These are phyloP conservation scores for Pichia paraexigua DNA, from an alignment of 805 yeast species.

Conservation along the genomic window DNA sequence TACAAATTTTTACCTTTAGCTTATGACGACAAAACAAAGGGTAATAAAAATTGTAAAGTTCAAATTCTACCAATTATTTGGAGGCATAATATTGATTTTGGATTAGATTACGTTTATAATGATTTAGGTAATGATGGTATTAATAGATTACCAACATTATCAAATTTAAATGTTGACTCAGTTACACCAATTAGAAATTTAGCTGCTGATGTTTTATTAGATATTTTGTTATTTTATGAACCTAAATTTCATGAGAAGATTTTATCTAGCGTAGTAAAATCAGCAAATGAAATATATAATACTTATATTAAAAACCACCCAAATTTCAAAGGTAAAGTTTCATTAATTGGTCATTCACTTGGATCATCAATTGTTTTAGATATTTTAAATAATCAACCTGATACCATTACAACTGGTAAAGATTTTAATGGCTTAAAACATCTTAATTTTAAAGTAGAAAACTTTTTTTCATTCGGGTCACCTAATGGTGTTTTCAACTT, in stretches of 20 bases:
- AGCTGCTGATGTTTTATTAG: slow-evolving; percentile 81
- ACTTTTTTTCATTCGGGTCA: slow-evolving; percentile 77
- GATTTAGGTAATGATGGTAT: slow-evolving; percentile 32
- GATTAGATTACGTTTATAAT: slow-evolving; percentile 35
- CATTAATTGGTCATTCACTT: slow-evolving; percentile 82
- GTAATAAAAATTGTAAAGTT: slow-evolving; percentile 43
- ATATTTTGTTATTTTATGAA: slow-evolving; percentile 73
- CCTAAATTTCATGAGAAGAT: slow-evolving; percentile 58
- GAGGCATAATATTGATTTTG: slow-evolving; percentile 71
- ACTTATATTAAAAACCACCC: slow-evolving; percentile 60
- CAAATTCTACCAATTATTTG: slow-evolving; percentile 90
- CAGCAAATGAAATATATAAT: slow-evolving; percentile 55
- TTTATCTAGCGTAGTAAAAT: slow-evolving; percentile 48
- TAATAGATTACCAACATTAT: slow-evolving; percentile 48
- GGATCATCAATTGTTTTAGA: slow-evolving; percentile 86
- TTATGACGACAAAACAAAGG: slow-evolving; percentile 25
- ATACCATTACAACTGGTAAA: slow-evolving; percentile 20
- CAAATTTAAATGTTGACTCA: slow-evolving; percentile 70
- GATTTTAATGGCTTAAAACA: slow-evolving; percentile 29
- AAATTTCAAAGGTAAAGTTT: slow-evolving; percentile 68
- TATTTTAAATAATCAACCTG: slow-evolving; percentile 44
- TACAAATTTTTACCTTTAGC: slow-evolving; percentile 32
- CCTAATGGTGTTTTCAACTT: slow-evolving; percentile 85
- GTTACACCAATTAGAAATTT: slow-evolving; percentile 68
- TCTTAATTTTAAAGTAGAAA: slow-evolving; percentile 64